Evolutionary conservation across 2,329 filamentous ascomycete genomes (phyloP), one percentile per base, ranked within the genome.

Genomic region (Claviceps sp.): DNA sequence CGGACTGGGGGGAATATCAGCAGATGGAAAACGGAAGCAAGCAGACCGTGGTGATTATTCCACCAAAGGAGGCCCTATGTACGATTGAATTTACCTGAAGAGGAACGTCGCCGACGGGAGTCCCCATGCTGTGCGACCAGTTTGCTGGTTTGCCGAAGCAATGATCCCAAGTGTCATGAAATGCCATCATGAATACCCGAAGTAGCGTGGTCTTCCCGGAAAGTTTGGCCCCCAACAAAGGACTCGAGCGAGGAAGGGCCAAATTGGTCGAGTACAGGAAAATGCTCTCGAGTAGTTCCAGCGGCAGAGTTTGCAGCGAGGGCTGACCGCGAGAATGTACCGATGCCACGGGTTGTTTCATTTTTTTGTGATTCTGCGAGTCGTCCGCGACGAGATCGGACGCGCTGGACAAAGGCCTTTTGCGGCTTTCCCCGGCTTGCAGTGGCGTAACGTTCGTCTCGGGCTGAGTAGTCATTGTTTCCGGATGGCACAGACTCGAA

Each of bases 261-360:
- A 74, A 54, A 56, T 77, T 79, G 54, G 64, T 60, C 49, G 75
- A 78, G 50, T 73, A 62, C 55, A 75, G 61, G 50, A 79, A 71
- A 47, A 81, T 77, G 34, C 55, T 66, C 59, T 79, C 75, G 11
- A 80, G 67, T 22, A 80, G 65, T 60, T 80, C 78, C 7, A 70
- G 62, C 58, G 26, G 66, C 26, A 29, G 26, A 29, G 7, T 29
- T 29, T 29, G 26, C 7, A 29, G 26, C 8, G 26, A 29, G 26
- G 26, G 26, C 26, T 7, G 26, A 26, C 26, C 7, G 26, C 26
- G 26, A 26, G 7, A 26, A 7, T 26, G 55, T 43, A 67, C 62
- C 20, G 58, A 56, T 11, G 59, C 57, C 6, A 68, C 54, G 1
- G 62, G 62, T 22, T 58, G 60, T 45, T 59, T 64, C 53, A 58